Conservation (phyloP, 805 yeast genomes). For the Candida jianshihensis region DNA sequence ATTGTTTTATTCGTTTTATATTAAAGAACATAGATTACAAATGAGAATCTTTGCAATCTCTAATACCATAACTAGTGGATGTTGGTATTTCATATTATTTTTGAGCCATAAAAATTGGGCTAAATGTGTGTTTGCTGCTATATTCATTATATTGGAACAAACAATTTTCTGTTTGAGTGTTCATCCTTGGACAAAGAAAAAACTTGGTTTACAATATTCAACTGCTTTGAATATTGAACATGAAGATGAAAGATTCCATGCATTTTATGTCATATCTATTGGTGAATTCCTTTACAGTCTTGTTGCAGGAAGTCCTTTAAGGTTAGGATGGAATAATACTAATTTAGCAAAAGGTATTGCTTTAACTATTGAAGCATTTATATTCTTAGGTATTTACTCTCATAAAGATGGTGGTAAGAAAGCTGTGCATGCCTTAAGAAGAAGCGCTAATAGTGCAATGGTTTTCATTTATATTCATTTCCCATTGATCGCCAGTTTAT, state of each 20-base stretch:
- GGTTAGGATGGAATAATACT: conserved; percentile 29
- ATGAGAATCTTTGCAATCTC: conserved; percentile 32
- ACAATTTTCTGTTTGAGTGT: conserved; percentile 28
- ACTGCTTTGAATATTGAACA: conserved; percentile 63
- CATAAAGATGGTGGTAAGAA: conserved; percentile 42
- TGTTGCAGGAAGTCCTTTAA: conserved; percentile 43
- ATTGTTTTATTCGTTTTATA: conserved; percentile 32
- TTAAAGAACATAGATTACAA: conserved; percentile 46
- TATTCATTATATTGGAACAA: conserved; percentile 36
- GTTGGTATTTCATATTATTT: conserved; percentile 50
- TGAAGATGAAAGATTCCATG: conserved; percentile 53
- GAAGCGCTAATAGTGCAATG: conserved; percentile 38
- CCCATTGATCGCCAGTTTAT: conserved; percentile 43
- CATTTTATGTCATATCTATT: conserved; percentile 56
- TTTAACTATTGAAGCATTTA: conserved; percentile 40
- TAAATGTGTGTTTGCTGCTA: conserved; percentile 39
- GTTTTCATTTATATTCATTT: conserved; percentile 41
- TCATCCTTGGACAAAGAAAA: conserved; percentile 42
- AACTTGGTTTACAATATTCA: conserved; percentile 36
- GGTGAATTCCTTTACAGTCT: conserved; percentile 55
- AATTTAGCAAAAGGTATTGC: conserved; percentile 43
- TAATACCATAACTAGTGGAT: conserved; percentile 27
- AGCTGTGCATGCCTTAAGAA: conserved; percentile 50
- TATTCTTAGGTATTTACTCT: conserved; percentile 46
- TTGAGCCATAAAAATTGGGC: conserved; percentile 31